Evolutionary conservation across 2,329 filamentous ascomycete species (phyloP), one percentile per base, ranked within the genome.

Genomic region (Aureobasidium mangrovei): DNA sequence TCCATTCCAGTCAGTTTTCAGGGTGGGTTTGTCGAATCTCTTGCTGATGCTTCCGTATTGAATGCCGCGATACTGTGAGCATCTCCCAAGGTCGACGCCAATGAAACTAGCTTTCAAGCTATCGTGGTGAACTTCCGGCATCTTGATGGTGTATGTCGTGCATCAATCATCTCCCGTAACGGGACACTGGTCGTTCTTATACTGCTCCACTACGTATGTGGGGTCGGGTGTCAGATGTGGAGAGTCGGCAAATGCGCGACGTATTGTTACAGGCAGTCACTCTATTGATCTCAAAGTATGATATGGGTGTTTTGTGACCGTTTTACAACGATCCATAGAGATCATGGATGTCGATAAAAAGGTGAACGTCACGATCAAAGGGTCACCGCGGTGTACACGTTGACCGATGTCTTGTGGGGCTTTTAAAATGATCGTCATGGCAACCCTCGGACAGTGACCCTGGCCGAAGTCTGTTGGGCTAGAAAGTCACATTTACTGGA

Each of bases 21-120:
- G 10, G 1, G 41, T 40, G 2, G 60, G 57, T 29, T 48, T 9
- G 42, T 53, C 49, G 47, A 61, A 61, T 39, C 58, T 55, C 32
- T 53, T 44, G 8, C 42, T 45, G 8, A 61, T 55, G 32, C 38
- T 46, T 8, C 56, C 60, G 28, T 61, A 61, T 42, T 47, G 56
- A 32, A 61, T 57, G 26, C 60, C 60, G 31, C 58, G 58, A 38
- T 58, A 61, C 28, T 60, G 58, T 33, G 51, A 47, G 18, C 54
- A 53, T 26, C 54, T n/a, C 4, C 44, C 39, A 32, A 29, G n/a
- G 7, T 49, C 40, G 18, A 56, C 32, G 29, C 58, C 57, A n/a
- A 41, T 42, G n/a, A 61, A 54, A 7, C 52, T 59, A 18, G 56
- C 57, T 29, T 59, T 54, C 12, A 60, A 44, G 6, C 54, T 18